These are phyloP conservation scores for Annulohypoxylon truncatum DNA, from an alignment of 2,329 filamentous ascomycete species.

Conservation along the genomic window DNA sequence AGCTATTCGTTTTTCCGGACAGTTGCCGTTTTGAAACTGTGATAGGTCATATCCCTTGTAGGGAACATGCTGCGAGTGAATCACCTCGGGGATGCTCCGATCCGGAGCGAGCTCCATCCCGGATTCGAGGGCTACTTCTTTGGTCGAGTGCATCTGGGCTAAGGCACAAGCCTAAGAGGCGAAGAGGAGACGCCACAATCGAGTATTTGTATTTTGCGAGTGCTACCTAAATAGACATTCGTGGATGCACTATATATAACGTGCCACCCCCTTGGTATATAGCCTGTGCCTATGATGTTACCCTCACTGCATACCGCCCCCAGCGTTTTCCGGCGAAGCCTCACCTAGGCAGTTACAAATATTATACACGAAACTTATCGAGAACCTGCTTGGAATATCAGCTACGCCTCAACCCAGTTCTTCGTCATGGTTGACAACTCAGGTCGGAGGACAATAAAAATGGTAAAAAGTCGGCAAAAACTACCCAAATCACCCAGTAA, in stretches of 20 bases:
- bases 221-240: neutral
- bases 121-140: slow-evolving; percentile 4
- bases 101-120: slow-evolving; percentile 18
- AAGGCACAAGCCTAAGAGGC: neutral
- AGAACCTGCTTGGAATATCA: neutral
- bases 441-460: neutral
- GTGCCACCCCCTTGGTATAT: slow-evolving; percentile 5
- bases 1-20: slow-evolving; percentile 2
- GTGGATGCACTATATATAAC: neutral
- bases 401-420: neutral
- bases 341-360: neutral
- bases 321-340: slow-evolving; percentile 2
- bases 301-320: slow-evolving; percentile 7
- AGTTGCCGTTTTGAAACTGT: neutral
- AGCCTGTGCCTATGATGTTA: slow-evolving; percentile 11
- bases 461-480: neutral
- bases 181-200: neutral
- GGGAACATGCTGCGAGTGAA: slow-evolving; percentile 1
- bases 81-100: slow-evolving; percentile 9
- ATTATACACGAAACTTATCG: neutral
- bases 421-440: neutral
- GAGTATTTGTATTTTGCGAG: slow-evolving; percentile 5
- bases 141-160: slow-evolving; percentile 24
- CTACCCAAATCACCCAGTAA: neutral
- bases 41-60: slow-evolving; percentile 13